Evolutionary conservation across 805 yeast genomes (phyloP).

Genomic region (Starmera pachycereana): DNA sequence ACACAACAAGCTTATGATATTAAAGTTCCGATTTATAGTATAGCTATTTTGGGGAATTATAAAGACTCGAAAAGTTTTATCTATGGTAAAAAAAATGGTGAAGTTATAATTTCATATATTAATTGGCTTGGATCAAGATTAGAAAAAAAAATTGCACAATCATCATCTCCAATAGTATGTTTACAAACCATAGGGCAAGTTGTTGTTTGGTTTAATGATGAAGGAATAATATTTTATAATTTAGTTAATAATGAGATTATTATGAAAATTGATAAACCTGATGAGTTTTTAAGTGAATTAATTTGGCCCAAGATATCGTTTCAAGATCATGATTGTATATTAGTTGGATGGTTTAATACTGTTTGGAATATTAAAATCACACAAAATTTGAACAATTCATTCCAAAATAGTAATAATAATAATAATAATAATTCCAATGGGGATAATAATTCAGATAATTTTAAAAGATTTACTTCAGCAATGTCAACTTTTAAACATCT

Average conservation of each 20-base stretch:
- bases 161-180: conserved; percentile 51
- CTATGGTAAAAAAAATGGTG: conserved; percentile 87
- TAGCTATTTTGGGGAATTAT: conserved; percentile 69
- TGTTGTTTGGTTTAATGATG: conserved; percentile 75
- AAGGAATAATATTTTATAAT: conserved; percentile 65
- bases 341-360: conserved; percentile 76
- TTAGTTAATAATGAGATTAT: conserved; percentile 39
- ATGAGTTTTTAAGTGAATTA: conserved; percentile 56
- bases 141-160: conserved; percentile 53
- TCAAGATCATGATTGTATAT: conserved; percentile 53
- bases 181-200: conserved; percentile 54
- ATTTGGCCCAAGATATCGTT: conserved; percentile 72
- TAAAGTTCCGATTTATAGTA: conserved; percentile 81
- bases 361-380: conserved; percentile 56
- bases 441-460: conserved; percentile 1
- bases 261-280: conserved; percentile 45
- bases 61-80: conserved; percentile 51
- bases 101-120: conserved; percentile 59
- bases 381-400: no score
- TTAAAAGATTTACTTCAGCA: conserved; percentile 24
- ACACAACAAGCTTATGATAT: conserved; percentile 54
- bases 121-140: conserved; percentile 83
- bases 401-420: no score
- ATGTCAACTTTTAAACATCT: conserved; percentile 33
- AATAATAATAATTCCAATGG: no score